phyloP scores from a whole-genome alignment of 2,329 filamentous ascomycete genomes.

The Talaromyces rugulosus region DNA sequence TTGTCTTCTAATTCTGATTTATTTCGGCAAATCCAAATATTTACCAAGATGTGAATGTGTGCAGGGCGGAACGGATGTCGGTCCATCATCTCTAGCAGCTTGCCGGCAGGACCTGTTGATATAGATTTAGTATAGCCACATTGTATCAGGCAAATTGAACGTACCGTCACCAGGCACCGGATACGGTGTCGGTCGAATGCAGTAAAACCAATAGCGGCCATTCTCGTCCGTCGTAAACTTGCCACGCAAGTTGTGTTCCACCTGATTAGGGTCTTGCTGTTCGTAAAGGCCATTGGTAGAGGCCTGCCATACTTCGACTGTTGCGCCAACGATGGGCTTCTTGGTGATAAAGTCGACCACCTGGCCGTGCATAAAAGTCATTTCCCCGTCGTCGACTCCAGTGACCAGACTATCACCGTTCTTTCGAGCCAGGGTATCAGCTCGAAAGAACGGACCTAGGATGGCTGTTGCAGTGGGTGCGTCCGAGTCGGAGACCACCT shows the following conservation, averaged over 20 bases:
- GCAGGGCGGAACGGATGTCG: constrained; percentile 59
- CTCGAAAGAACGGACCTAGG: constrained; percentile 79
- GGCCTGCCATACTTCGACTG: constrained; percentile 76
- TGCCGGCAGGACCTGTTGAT: constrained; percentile 50
- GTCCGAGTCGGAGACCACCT: constrained; percentile 50
- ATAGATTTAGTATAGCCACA: background rate
- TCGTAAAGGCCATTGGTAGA: constrained; percentile 69
- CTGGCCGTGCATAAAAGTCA: constrained; percentile 62
- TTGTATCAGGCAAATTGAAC: constrained; percentile 13
- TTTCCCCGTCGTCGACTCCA: constrained; percentile 46
- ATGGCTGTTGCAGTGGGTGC: constrained; percentile 70
- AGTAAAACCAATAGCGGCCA: constrained; percentile 61
- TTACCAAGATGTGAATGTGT: constrained; percentile 53
- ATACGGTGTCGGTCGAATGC: constrained; percentile 57
- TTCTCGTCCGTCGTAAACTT: constrained; percentile 64
- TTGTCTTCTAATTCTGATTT: background rate
- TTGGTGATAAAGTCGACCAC: constrained; percentile 58
- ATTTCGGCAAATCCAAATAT: background rate
- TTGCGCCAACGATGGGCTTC: constrained; percentile 60
- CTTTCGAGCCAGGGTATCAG: constrained; percentile 64
- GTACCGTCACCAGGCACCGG: constrained; percentile 51
- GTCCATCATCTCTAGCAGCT: constrained; percentile 55
- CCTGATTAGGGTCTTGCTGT: constrained; percentile 67
- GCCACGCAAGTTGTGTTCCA: constrained; percentile 70
- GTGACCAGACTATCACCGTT: constrained; percentile 64